Conservation (phyloP, 805 yeast species). For the Cyberlindnera lachancei region DNA sequence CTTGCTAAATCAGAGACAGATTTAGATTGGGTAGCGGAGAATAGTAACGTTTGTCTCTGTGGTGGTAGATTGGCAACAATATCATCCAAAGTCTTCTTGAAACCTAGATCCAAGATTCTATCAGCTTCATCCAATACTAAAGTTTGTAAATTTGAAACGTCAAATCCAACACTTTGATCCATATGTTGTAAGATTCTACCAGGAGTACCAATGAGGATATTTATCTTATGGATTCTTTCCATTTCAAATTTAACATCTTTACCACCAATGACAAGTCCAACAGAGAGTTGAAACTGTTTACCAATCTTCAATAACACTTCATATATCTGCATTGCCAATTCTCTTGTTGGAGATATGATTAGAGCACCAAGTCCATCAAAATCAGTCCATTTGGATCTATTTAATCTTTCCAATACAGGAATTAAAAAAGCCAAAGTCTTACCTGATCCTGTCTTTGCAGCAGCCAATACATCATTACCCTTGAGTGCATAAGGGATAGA, state of each 20-base stretch:
- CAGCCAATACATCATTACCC: conserved; percentile 89
- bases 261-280: conserved; percentile 60
- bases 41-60: conserved; percentile 87
- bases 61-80: conserved; percentile 72
- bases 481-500: conserved; percentile 71
- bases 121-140: conserved; percentile 93
- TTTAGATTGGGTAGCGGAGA: conserved; percentile 87
- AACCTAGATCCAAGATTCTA: conserved; percentile 72
- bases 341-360: conserved; percentile 64
- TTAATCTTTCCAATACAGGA: conserved; percentile 70
- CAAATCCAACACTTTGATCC: conserved; percentile 50
- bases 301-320: conserved; percentile 56
- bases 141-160: conserved; percentile 59
- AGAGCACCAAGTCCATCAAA: conserved; percentile 51
- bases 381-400: conserved; percentile 32
- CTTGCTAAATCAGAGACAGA: conserved; percentile 80
- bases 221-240: conserved; percentile 58
- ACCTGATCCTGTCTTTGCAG: conserved; percentile 96
- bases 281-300: conserved; percentile 50
- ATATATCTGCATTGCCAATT: conserved; percentile 66
- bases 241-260: conserved; percentile 68
- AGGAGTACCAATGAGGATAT: conserved; percentile 84
- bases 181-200: conserved; percentile 82
- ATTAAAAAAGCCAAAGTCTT: conserved; percentile 84
- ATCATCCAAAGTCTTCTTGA: conserved; percentile 57